Base-by-base conservation (phyloP, 2,329 filamentous ascomycete genomes). In the Ceratocystis smalleyi region DNA sequence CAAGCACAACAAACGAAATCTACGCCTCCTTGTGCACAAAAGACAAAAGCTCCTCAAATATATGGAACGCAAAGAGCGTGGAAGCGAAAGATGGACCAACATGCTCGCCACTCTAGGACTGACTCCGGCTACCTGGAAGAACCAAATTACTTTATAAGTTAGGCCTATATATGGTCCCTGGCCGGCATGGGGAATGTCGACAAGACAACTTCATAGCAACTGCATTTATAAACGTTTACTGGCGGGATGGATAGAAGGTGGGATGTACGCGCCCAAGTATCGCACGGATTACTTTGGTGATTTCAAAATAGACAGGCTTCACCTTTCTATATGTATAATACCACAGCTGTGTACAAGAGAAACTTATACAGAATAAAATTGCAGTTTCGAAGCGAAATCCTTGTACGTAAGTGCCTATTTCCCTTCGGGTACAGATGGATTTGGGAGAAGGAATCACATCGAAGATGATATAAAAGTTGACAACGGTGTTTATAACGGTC, bases 1-100 rank as follows among this genome's bases (percentile, higher is more conserved):
- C 73, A 96, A 95, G 78, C 83, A 90, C 73, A 96, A 96, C 77
- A 96, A 95, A 82, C 82, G 91, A 67, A 95, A 95, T 75, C 72
- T 99, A 73, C 81, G 90, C 68, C 71, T 95, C 67, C 77, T 99
- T 71, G 86, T 95, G 63, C 94, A 99, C 75, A 86, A 84, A 73
- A 81, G 94, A 72, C 92, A 97, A 76, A 96, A 89, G 78, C 76
- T 96, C 68, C 75, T 99, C 71, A 83, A 81, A 69, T 99, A 99
- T 75, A 79, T 99, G 78, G 82, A 91, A 75, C 82, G 79, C 70
- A 95, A 91, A 78, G 95, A 99, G 76, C 83, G 91, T 68, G 94
- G 94, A 66, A 91, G 94, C 63, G 86, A 89, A 64, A 81, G 95
- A 73, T 99, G 91, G 89, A 85, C 87, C 74, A 82, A 95, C 74